phyloP scores from a whole-genome alignment of 2,329 filamentous ascomycete genomes.

The Aspergillus niger region DNA sequence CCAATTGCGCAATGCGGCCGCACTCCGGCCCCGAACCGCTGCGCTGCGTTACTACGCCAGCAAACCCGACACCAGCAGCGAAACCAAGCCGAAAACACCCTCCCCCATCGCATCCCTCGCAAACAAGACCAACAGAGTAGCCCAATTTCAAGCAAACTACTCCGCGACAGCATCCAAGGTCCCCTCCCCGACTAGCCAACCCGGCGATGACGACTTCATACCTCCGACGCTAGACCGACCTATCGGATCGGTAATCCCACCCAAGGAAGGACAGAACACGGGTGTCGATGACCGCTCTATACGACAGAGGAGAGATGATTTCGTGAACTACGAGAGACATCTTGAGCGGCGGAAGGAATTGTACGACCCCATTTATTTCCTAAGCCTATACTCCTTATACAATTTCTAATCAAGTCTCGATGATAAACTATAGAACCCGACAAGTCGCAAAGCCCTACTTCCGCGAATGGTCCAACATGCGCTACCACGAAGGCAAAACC shows the following conservation, averaged over 20 bases:
- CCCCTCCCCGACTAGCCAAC: constrained; percentile 17
- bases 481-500: constrained; percentile 81
- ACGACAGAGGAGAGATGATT: constrained; percentile 72
- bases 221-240: constrained; percentile 65
- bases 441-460: constrained; percentile 89
- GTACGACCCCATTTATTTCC: constrained; percentile 49
- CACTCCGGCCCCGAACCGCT: constrained; percentile 18
- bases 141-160: constrained; percentile 35
- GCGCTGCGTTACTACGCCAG: constrained; percentile 35
- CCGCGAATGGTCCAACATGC: constrained; percentile 88
- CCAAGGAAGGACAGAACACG: constrained; percentile 76
- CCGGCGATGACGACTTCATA: constrained; percentile 48
- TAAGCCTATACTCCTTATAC: not conserved
- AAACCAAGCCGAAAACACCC: constrained; percentile 14
- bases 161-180: constrained; percentile 21
- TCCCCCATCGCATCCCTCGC: constrained; percentile 7
- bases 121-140: constrained; percentile 11
- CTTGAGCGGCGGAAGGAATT: constrained; percentile 73
- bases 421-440: constrained; percentile 57
- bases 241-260: constrained; percentile 77
- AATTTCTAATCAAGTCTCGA: constrained; percentile 11
- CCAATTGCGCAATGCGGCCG: constrained; percentile 34
- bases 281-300: constrained; percentile 70
- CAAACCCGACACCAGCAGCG: constrained; percentile 13
- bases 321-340: constrained; percentile 84